These are phyloP conservation scores for Sporothrix inflata DNA, from an alignment of 2,329 filamentous ascomycete species.

Conservation along the genomic window DNA sequence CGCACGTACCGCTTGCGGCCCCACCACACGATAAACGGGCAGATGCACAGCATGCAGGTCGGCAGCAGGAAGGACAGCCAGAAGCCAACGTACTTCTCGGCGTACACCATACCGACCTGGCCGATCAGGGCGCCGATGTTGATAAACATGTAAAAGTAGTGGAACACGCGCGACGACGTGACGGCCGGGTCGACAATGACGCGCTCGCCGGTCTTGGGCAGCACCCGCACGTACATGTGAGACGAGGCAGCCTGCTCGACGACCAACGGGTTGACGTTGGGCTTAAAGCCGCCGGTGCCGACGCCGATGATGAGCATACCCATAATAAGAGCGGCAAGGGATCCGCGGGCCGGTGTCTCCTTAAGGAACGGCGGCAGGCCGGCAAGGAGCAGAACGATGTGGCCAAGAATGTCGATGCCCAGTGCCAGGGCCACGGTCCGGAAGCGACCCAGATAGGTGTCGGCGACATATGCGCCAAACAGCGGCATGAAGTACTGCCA, in stretches of 20 bases:
- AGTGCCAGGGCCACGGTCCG: slow-evolving; percentile 68
- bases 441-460: slow-evolving; percentile 68
- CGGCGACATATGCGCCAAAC: slow-evolving; percentile 54
- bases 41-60: slow-evolving; percentile 59
- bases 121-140: slow-evolving; percentile 61
- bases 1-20: slow-evolving; percentile 56
- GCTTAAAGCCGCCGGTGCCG: slow-evolving; percentile 73
- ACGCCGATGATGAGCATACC: slow-evolving; percentile 57
- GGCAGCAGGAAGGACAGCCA: slow-evolving; percentile 64
- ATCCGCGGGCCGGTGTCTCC: slow-evolving; percentile 38
- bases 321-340: slow-evolving; percentile 66
- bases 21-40: slow-evolving; percentile 58
- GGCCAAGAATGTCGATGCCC: slow-evolving; percentile 57
- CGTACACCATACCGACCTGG: slow-evolving; percentile 63
- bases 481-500: slow-evolving; percentile 65
- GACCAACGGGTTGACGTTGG: slow-evolving; percentile 70
- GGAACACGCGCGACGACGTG: slow-evolving; percentile 65
- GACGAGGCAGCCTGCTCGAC: slow-evolving; percentile 66
- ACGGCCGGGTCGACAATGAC: slow-evolving; percentile 68
- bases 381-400: slow-evolving; percentile 10
- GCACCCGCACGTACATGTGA: slow-evolving; percentile 56
- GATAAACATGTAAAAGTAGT: slow-evolving; percentile 68
- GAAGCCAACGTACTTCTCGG: slow-evolving; percentile 67
- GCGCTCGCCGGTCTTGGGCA: slow-evolving; percentile 57
- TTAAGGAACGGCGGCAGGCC: neutral